These are phyloP conservation scores for Globisporangium uncinulatum DNA, from an alignment of 352 stramenopile species.

Conservation along the genomic window DNA sequence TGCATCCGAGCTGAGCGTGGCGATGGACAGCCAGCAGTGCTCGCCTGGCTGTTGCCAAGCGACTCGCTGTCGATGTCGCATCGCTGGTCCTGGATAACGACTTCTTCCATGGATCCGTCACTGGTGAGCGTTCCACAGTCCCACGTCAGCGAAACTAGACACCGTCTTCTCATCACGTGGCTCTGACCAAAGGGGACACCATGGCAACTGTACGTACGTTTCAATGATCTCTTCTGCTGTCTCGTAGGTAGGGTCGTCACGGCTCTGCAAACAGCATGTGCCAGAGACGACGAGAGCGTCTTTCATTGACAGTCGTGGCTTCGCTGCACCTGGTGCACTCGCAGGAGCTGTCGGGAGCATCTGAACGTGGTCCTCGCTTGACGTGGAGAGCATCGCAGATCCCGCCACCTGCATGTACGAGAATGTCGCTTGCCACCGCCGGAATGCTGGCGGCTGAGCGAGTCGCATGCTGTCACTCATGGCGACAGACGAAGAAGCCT, in stretches of 20 bases:
- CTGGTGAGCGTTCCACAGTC: constrained; percentile 18
- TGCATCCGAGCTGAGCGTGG: constrained; percentile 20
- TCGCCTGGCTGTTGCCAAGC: neutral
- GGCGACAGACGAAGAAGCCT: constrained; percentile 27
- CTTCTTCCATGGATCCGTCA: constrained; percentile 44
- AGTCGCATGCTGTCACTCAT: constrained; percentile 46
- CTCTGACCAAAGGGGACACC: constrained; percentile 14
- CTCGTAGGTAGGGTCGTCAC: constrained; percentile 9
- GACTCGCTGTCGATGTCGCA: neutral
- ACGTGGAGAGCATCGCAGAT: constrained; percentile 14
- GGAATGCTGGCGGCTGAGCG: constrained; percentile 36
- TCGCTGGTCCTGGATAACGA: constrained; percentile 18
- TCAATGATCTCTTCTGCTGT: constrained; percentile 21
- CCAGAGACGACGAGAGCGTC: constrained; percentile 8
- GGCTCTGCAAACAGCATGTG: neutral
- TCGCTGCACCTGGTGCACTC: no score
- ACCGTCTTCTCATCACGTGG: neutral
- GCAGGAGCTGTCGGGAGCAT: constrained; percentile 8
- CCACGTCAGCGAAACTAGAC: neutral
- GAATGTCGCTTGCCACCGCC: constrained; percentile 42
- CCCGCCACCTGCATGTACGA: constrained; percentile 34
- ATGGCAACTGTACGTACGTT: constrained; percentile 12
- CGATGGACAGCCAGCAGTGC: constrained; percentile 3
- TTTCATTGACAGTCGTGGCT: no score
- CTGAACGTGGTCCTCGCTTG: constrained; percentile 39